Conservation (phyloP, 805 yeast species). For the Ogataea philodendri region DNA sequence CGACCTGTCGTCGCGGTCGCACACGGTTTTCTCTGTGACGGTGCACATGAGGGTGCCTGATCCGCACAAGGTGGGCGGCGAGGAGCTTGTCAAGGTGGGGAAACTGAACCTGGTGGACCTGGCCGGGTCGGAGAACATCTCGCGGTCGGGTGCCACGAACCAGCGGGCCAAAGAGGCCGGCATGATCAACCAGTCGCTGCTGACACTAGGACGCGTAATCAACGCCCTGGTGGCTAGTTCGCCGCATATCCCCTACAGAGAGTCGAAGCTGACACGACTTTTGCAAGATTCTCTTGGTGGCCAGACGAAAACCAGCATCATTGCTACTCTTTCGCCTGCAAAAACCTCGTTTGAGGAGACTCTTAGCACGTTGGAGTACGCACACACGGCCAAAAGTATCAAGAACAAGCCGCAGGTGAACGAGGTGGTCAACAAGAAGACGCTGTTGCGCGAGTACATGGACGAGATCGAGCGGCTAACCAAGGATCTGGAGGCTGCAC, state of each 20-base stretch:
- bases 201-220: slow-evolving; percentile 83
- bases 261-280: slow-evolving; percentile 74
- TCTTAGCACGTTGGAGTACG: slow-evolving; percentile 80
- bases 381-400: slow-evolving; percentile 80
- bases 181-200: slow-evolving; percentile 76
- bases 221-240: slow-evolving; percentile 60
- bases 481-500: slow-evolving; percentile 59
- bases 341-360: slow-evolving; percentile 77
- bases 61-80: slow-evolving; percentile 37
- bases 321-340: slow-evolving; percentile 88
- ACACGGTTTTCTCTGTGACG: slow-evolving; percentile 73
- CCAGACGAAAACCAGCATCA: slow-evolving; percentile 77
- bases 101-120: slow-evolving; percentile 82
- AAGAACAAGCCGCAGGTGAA: slow-evolving; percentile 69
- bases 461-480: slow-evolving; percentile 54
- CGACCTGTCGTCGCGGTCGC: slow-evolving; percentile 76
- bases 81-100: slow-evolving; percentile 52
- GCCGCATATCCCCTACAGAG: slow-evolving; percentile 79
- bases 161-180: slow-evolving; percentile 90
- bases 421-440: slow-evolving; percentile 56
- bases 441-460: slow-evolving; percentile 51
- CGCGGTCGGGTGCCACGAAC: slow-evolving; percentile 78
- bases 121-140: slow-evolving; percentile 89
- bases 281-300: slow-evolving; percentile 88
- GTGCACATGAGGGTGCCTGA: slow-evolving; percentile 51